Conservation (phyloP, 305 asterid genomes). For the Fraxinus dipetala region DNA sequence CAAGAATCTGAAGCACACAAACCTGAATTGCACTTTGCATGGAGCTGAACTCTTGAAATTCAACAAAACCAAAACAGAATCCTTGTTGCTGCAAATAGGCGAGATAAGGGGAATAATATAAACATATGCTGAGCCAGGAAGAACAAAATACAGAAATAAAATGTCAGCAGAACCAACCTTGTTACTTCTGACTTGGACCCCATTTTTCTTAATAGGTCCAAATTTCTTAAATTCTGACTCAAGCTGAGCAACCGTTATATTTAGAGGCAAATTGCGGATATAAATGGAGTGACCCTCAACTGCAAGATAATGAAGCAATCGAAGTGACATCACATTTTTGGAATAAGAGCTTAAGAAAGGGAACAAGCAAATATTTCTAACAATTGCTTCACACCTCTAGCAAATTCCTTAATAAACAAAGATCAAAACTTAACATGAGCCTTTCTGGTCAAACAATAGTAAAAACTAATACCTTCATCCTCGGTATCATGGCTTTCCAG, state of each 20-base stretch:
- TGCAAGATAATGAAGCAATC: slow-evolving; percentile 28
- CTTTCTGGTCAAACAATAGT: neutral
- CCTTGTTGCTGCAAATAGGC: slow-evolving; percentile 60
- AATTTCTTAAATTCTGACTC: slow-evolving; percentile 72
- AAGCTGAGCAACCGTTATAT: slow-evolving; percentile 62
- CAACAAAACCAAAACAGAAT: slow-evolving; percentile 86
- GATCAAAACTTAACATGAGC: neutral
- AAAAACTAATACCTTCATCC: slow-evolving; percentile 58
- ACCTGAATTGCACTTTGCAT: slow-evolving; percentile 85
- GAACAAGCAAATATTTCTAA: slow-evolving; percentile 9
- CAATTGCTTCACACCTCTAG: slow-evolving; percentile 17
- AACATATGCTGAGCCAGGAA: slow-evolving; percentile 14
- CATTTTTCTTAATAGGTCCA: slow-evolving; percentile 70
- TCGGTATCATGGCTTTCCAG: slow-evolving; percentile 49
- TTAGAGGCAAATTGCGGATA: slow-evolving; percentile 68
- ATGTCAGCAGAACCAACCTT: slow-evolving; percentile 40
- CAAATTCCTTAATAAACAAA: neutral
- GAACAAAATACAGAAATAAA: slow-evolving; percentile 6
- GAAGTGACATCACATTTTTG: slow-evolving; percentile 15
- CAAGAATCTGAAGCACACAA: slow-evolving; percentile 22
- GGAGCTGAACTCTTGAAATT: slow-evolving; percentile 64
- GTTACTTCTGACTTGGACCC: slow-evolving; percentile 85
- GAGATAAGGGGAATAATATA: slow-evolving; percentile 8
- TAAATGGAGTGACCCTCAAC: slow-evolving; percentile 81
- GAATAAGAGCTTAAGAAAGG: slow-evolving; percentile 2